These are phyloP conservation scores for Akanthomyces uredinophilus DNA, from an alignment of 2,329 filamentous ascomycete species.

Conservation along the genomic window DNA sequence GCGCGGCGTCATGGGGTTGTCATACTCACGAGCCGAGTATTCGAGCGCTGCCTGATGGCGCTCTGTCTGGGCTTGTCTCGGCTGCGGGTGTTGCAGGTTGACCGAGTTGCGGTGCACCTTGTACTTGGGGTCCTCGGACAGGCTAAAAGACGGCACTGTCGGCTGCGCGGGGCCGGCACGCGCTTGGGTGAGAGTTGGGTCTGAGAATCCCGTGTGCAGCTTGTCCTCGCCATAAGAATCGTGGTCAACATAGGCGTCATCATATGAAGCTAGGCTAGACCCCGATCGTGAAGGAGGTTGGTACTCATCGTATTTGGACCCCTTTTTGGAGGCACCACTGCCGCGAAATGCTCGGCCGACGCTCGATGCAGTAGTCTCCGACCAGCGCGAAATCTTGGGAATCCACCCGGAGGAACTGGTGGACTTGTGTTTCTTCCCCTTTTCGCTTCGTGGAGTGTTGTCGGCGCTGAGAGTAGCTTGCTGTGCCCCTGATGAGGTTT, in stretches of 20 bases:
- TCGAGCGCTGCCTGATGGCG: slow-evolving; percentile 71
- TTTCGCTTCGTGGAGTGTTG: slow-evolving; percentile 69
- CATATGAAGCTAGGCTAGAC: slow-evolving; percentile 66
- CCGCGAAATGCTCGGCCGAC: slow-evolving; percentile 72
- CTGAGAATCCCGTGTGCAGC: slow-evolving; percentile 52
- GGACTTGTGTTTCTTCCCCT: slow-evolving; percentile 84
- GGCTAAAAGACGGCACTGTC: slow-evolving; percentile 9
- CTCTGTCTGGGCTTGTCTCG: slow-evolving; percentile 66
- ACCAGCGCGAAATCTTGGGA: slow-evolving; percentile 95
- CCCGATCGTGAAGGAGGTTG: slow-evolving; percentile 65
- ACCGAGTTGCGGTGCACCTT: slow-evolving; percentile 76
- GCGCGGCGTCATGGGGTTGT: slow-evolving; percentile 53
- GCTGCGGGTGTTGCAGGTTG: slow-evolving; percentile 75
- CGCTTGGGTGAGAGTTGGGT: slow-evolving; percentile 39
- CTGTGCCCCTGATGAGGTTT: slow-evolving; percentile 37
- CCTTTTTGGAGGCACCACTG: slow-evolving; percentile 53
- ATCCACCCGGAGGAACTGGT: slow-evolving; percentile 73
- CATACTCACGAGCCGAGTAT: slow-evolving; percentile 64
- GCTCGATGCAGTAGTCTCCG: slow-evolving; percentile 89
- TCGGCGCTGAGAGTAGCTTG: slow-evolving; percentile 58
- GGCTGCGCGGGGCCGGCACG: slow-evolving; percentile 4
- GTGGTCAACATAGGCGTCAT: slow-evolving; percentile 51
- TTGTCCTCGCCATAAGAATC: slow-evolving; percentile 57
- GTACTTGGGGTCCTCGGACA: slow-evolving; percentile 67
- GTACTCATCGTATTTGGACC: slow-evolving; percentile 56